Evolutionary conservation across 306 rosid species (phyloP).

Genomic region (Dalbergia cultrata): DNA sequence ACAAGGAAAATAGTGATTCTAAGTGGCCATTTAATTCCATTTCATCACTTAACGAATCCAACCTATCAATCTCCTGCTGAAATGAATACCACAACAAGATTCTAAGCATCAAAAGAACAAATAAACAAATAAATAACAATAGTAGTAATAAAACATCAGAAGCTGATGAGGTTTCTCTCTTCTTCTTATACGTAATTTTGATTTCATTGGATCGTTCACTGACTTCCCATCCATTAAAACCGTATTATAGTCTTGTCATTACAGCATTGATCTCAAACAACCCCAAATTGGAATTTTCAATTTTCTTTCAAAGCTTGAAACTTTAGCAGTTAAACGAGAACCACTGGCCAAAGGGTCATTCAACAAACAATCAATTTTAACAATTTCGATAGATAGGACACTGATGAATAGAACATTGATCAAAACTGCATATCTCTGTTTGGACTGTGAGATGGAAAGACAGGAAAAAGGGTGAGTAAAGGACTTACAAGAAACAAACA

Average conservation of each 20-base stretch:
- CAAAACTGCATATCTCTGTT: constrained; percentile 46
- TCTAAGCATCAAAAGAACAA: neutral
- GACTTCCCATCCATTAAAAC: neutral
- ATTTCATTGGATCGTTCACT: constrained; percentile 11
- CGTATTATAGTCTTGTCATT: neutral
- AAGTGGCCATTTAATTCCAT: constrained; percentile 13
- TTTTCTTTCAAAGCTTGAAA: constrained; percentile 14
- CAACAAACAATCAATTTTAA: constrained; percentile 5
- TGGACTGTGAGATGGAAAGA: constrained; percentile 29
- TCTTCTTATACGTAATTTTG: neutral
- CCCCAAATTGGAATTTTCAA: constrained; percentile 7
- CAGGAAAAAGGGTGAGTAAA: neutral
- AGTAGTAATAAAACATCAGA: neutral
- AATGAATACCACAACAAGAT: constrained; percentile 1
- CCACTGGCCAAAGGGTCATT: neutral
- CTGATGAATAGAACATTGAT: constrained; percentile 25
- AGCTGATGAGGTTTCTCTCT: neutral
- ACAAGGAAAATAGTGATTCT: neutral
- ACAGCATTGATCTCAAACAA: constrained; percentile 4
- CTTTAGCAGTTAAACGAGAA: constrained; percentile 38
- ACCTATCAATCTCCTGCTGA: neutral
- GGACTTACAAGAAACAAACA: constrained; percentile 49
- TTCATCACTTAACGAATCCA: neutral
- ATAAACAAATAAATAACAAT: neutral
- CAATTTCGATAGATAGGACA: neutral